Conservation (phyloP, 192 early-diverging fungal genomes). For the Nowakowskiella sp. region DNA sequence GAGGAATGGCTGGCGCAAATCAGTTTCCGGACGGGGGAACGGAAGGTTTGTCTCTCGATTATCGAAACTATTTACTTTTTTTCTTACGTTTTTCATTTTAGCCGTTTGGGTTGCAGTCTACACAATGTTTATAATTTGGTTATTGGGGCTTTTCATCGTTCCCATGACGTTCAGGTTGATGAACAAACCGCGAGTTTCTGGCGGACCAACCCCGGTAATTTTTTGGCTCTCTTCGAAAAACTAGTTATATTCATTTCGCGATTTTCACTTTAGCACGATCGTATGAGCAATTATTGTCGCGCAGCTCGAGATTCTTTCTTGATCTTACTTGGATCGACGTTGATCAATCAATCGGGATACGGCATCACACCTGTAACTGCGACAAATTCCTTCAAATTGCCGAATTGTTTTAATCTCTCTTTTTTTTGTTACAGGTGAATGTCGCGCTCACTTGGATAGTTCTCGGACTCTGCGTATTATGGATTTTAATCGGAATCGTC, state of each 20-base stretch:
- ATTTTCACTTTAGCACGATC: too few relatives aligned
- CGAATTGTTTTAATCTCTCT: too few relatives aligned
- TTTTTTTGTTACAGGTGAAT: conserved; percentile 1
- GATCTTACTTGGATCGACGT: conserved; percentile 16
- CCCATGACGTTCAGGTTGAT: conserved; percentile 2
- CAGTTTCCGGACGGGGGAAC: too few relatives aligned
- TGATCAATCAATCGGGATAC: conserved; percentile 17
- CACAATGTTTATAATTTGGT: conserved; percentile 9
- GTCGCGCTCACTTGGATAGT: conserved; percentile 14
- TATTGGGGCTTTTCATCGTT: conserved; percentile 5
- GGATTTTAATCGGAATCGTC: conserved; percentile 6
- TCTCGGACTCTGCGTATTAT: conserved; percentile 2
- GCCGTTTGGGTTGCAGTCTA: conserved; percentile 15
- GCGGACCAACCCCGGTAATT: too few relatives aligned
- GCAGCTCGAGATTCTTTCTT: conserved; percentile 22
- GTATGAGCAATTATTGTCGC: conserved; percentile 14
- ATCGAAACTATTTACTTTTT: too few relatives aligned
- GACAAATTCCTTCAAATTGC: too few relatives aligned
- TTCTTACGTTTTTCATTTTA: too few relatives aligned
- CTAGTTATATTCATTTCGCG: too few relatives aligned
- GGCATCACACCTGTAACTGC: conserved; percentile 3
- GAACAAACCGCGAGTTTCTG: too few relatives aligned
- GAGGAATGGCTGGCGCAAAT: too few relatives aligned
- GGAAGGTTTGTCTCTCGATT: too few relatives aligned
- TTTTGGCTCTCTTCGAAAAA: too few relatives aligned